Evolutionary conservation across 2,329 filamentous ascomycete genomes (phyloP), one percentile per base, ranked within the genome.

Genomic region (Calonectria montana): DNA sequence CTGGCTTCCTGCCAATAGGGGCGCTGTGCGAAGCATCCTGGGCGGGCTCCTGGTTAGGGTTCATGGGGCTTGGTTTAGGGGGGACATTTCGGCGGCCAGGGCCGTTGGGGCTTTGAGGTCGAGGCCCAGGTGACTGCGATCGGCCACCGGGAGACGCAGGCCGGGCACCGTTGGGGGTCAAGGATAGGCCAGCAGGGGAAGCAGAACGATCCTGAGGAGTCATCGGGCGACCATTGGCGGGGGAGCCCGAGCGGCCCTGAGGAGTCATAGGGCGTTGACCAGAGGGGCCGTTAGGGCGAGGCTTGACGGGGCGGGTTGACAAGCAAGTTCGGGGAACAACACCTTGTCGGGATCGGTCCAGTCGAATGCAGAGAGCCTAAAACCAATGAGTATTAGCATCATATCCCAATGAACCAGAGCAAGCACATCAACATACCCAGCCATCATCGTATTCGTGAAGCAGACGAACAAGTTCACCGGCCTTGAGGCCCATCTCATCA

Each of bases 381-480:
- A 71, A 57, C 70, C 10, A 8, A 10, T 10, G 31, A 78, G 78
- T 77, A 79, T 85, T 82, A 84, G 82, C 76, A 55, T 37, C 9
- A 61, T 10, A 37, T 8, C 25, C 29, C n/a, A 25, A 6, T 41
- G 4, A 12, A 18, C 10, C 18, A 25, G 9, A 13, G 12, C 15
- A 21, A 12, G 10, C 29, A 25, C 39, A 50, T 67, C 47, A 23
- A 89, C 94, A 89, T 90, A 96, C 94, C 97, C 97, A 99, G 79
- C 97, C 97, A 84, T 99, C 97, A 81, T 99, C 97, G 80, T 98
- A 99, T 84, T 98, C 96, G 81, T 98, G 96, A 65, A 98, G 88
- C 75, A 99, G 87, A 75, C 96, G 91, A 63, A 98, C 94, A 61
- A 99, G 88, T 74, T 97, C 92, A 65, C 97, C 97, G 70, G 93